phyloP scores from a whole-genome alignment of 2,329 filamentous ascomycete genomes.

The Ophiocordyceps camponoti-leonardi region DNA sequence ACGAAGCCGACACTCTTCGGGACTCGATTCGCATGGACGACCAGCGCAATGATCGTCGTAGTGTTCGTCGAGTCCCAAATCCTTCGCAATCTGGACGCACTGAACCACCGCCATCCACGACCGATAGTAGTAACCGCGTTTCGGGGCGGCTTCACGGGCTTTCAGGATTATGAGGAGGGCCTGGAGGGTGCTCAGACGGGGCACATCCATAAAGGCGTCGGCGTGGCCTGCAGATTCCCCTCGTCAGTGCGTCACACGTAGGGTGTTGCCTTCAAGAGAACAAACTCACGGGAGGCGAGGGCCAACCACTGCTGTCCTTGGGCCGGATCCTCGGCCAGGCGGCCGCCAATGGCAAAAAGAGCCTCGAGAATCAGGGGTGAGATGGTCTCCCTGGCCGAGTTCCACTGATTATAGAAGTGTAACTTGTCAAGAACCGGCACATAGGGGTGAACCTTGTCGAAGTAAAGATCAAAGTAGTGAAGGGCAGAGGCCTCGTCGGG shows the following conservation, averaged over 20 bases:
- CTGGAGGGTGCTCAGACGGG: conserved; percentile 79
- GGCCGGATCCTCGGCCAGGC: conserved; percentile 65
- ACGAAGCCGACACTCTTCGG: conserved; percentile 65
- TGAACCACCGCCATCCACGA: conserved; percentile 95
- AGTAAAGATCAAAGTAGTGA: conserved; percentile 82
- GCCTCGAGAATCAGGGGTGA: conserved; percentile 81
- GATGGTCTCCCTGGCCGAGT: conserved; percentile 62
- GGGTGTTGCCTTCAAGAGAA: background rate
- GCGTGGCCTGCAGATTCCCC: conserved; percentile 48
- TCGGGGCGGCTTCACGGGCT: conserved; percentile 78
- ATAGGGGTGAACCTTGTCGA: conserved; percentile 80
- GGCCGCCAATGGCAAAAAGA: conserved; percentile 76
- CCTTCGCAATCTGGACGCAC: conserved; percentile 83
- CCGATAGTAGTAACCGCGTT: conserved; percentile 87
- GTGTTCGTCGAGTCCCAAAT: conserved; percentile 79
- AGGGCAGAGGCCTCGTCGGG: conserved; percentile 67
- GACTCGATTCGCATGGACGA: conserved; percentile 48
- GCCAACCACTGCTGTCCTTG: conserved; percentile 88
- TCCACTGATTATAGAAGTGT: conserved; percentile 81
- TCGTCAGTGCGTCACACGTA: background rate
- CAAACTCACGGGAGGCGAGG: conserved; percentile 55
- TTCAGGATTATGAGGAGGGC: conserved; percentile 77
- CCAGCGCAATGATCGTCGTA: conserved; percentile 60
- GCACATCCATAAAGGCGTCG: conserved; percentile 84
- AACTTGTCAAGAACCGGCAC: conserved; percentile 74